Evolutionary conservation across 2,329 filamentous ascomycete genomes (phyloP).

Genomic region (Hypomyces perniciosus): DNA sequence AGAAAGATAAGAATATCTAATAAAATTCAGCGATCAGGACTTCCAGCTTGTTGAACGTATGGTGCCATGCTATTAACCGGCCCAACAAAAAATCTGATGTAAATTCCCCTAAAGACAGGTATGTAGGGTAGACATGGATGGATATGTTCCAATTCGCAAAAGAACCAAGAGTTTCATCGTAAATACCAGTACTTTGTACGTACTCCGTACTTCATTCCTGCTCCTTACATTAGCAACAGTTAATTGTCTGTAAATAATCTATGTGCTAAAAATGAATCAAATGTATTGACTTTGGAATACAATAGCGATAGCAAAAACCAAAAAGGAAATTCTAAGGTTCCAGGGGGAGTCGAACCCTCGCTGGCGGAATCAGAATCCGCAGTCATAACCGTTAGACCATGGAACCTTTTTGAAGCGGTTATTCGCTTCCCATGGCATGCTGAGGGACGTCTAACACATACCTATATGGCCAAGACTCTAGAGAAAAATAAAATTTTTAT

Average conservation of each 20-base stretch:
- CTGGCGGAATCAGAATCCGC: conserved; percentile 34
- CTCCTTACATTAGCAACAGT: too few relatives aligned
- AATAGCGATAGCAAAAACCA: not conserved
- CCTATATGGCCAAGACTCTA: conserved; percentile 2
- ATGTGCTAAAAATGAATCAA: not conserved
- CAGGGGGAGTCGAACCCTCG: conserved; percentile 32
- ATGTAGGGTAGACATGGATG: too few relatives aligned
- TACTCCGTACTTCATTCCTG: too few relatives aligned
- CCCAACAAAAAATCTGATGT: too few relatives aligned
- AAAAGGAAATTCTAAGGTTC: conserved; percentile 21
- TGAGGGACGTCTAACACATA: accelerated
- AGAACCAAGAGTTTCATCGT: too few relatives aligned
- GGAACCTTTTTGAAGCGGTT: conserved; percentile 25
- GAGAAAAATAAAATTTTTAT: not conserved
- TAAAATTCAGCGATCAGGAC: too few relatives aligned
- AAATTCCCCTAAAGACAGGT: too few relatives aligned
- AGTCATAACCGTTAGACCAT: conserved; percentile 34
- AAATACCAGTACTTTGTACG: too few relatives aligned
- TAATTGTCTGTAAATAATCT: not conserved
- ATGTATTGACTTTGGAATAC: not conserved
- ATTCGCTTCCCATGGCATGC: conserved; percentile 20
- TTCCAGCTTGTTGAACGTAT: too few relatives aligned
- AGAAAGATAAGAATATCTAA: not conserved
- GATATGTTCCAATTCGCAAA: too few relatives aligned
- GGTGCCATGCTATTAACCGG: too few relatives aligned